phyloP scores from a whole-genome alignment of 371 early-diverging fungal species.

The Phascolomyces articulosus region DNA sequence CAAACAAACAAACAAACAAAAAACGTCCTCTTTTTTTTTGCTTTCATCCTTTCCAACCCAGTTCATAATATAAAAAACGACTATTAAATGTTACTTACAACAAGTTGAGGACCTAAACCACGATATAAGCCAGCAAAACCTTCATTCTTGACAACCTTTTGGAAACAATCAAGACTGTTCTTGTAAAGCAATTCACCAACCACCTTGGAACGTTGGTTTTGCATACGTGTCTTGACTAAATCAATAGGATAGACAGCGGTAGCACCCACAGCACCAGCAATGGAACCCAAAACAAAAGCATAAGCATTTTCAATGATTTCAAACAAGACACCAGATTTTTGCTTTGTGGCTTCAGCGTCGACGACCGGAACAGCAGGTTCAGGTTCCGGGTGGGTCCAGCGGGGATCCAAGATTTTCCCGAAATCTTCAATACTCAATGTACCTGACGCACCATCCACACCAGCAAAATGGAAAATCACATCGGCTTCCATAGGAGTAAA shows the following conservation, averaged over 20 bases:
- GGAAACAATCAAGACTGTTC: conserved; percentile 93
- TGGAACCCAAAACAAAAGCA: conserved; percentile 85
- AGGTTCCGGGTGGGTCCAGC: conserved; percentile 52
- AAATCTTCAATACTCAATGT: conserved; percentile 63
- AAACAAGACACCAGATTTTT: conserved; percentile 36
- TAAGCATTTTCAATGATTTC: conserved; percentile 54
- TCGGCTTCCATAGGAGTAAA: conserved; percentile 87
- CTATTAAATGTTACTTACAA: conserved; percentile 64
- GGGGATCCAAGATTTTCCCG: conserved; percentile 66
- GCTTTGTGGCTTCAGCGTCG: conserved; percentile 4
- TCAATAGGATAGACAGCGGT: conserved; percentile 97
- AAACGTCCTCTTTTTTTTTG: too few species aligned
- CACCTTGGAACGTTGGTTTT: conserved; percentile 93
- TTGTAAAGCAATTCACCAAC: conserved; percentile 93
- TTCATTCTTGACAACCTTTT: conserved; percentile 92
- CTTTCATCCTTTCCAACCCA: not conserved
- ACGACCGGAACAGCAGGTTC: conserved; percentile 14
- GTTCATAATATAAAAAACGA: too few species aligned
- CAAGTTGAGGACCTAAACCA: conserved; percentile 96
- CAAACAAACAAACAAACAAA: too few species aligned
- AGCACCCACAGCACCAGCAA: conserved; percentile 95
- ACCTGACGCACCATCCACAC: conserved; percentile 58
- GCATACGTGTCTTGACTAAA: conserved; percentile 98
- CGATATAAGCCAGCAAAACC: conserved; percentile 91
- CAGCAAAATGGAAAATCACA: conserved; percentile 81